Base-by-base conservation (phyloP, 2,329 filamentous ascomycete species). In the Colletotrichum tropicicola region DNA sequence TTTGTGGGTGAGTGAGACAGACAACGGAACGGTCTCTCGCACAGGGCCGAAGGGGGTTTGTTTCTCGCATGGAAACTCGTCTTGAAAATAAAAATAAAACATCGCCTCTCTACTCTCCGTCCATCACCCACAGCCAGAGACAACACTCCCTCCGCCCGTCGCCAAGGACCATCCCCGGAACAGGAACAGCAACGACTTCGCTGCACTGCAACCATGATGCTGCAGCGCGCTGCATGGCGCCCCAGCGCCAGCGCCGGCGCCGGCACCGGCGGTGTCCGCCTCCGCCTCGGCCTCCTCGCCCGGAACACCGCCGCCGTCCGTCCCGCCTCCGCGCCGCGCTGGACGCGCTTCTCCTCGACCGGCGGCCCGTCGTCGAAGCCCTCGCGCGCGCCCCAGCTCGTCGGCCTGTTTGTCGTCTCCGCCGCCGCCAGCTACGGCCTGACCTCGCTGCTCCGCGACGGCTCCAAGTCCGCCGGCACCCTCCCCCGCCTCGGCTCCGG, bases 211-310 rank as follows among this genome's bases (percentile, higher is more conserved):
- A 19, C 41, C 19, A 64, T 49, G 32, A 65, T 65, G 59, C 54
- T 63, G 48, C 61, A 35, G n/a, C 43, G 57, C 30, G 54, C 54
- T 48, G 61, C 48, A 47, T 35, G 10, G 5, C 56, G 48, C 41
- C 56, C 61, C 41, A 30, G 12, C 23, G 37, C 44, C 28, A 44
- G 45, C 35, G 9, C 45, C 56, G 41, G 37, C 27, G 23, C 35
- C 56, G 54, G 13, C 37, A 17, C n/a, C 13, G 37, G 21, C 19
- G 15, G 32, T 37, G 21, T n/a, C 54, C 23, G 56, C 45, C 12
- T 32, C 47, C 25, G 41, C 30, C 17, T 48, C 47, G 21, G 54
- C 28, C 21, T 48, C 41, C 25, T 15, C 37, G 21, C 53, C n/a
- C n/a, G n/a, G 45, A 28, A 23, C 35, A 10, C 21, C 13, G 32